Base-by-base conservation (phyloP, 352 stramenopile genomes). In the Blastocystis sp. region DNA sequence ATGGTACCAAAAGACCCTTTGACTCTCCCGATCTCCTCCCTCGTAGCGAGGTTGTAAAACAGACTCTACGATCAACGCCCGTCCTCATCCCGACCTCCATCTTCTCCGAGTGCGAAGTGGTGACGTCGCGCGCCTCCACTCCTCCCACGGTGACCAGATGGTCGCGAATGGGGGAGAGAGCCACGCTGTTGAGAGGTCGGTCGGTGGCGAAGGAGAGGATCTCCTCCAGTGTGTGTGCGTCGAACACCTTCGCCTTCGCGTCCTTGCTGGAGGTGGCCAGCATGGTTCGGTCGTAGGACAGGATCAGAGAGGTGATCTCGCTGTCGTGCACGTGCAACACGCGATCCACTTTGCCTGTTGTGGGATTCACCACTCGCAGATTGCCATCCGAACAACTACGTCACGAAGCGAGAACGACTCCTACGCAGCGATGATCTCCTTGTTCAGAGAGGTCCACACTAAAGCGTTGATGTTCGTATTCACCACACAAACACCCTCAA, bases 1-100 rank as follows among this genome's bases (percentile, higher is more conserved):
- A 99, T 98, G 39, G 97, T 97, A 68, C 97, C 97, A 92, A 99
- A 99, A 92, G 99, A 97, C 79, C 97, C 97, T 93, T 98, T 98
- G 50, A 99, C 96, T 79, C 94, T 94, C 5, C 95, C 97, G 92
- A 99, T 99, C 92, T 99, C 96, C 90, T 98, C 95, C 91, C 98
- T 95, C 91, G 98, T 98, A 11, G 98, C 95, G 91, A 98, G 95
- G 92, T 99, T 95, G 93, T 98, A 99, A 92, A 99, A 98, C 65
- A 96, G 93, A 1, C 96, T 98, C 91, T 99, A 97, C 64, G 4
- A 7, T 78, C 30, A 43, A 87, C 45, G 1, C 43, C 43, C 24
- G n/a, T 11, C 24, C 9, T 13, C 9, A 18, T 37, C 11, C 45
- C 18, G 26, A 65, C 76, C 50, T 87, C 65, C 81, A 87, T 87